Evolutionary conservation across 257 asterid genomes (phyloP).

Genomic region (Avicennia marina): DNA sequence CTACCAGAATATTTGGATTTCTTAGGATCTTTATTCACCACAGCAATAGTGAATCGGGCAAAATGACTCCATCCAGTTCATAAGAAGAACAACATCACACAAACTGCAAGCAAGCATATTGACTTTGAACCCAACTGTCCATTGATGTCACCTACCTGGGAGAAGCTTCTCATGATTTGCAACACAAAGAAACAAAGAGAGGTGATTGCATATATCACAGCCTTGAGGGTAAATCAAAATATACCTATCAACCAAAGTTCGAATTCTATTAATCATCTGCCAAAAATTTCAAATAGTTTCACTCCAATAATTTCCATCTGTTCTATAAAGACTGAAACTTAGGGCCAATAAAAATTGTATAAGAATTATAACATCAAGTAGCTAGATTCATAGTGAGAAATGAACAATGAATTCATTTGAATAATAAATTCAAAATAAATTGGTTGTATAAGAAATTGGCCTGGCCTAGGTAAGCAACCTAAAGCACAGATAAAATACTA

Average conservation of each 20-base stretch:
- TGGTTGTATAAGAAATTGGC: too few species aligned
- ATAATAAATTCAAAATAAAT: too few species aligned
- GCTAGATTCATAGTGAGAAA: neutral
- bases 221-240: conserved; percentile 95
- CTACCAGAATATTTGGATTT: conserved; percentile 91
- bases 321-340: too few species aligned
- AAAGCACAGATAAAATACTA: conserved; percentile 11
- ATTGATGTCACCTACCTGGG: conserved; percentile 51
- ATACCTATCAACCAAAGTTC: conserved; percentile 52
- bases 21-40: conserved; percentile 91
- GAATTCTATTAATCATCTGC: conserved; percentile 12
- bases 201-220: conserved; percentile 93
- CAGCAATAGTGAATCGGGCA: conserved; percentile 96
- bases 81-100: neutral
- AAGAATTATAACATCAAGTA: too few species aligned
- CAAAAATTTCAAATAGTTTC: conserved; percentile 7
- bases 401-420: neutral
- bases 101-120: neutral
- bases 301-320: neutral
- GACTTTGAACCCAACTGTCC: neutral
- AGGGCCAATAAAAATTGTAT: too few species aligned
- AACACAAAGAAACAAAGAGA: conserved; percentile 92
- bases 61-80: conserved; percentile 90
- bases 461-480: too few species aligned
- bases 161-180: conserved; percentile 98